Evolutionary conservation across 441 rosid genomes (phyloP), one percentile per base, ranked within the genome.

Genomic region (Euphorbia schlechtendalii): DNA sequence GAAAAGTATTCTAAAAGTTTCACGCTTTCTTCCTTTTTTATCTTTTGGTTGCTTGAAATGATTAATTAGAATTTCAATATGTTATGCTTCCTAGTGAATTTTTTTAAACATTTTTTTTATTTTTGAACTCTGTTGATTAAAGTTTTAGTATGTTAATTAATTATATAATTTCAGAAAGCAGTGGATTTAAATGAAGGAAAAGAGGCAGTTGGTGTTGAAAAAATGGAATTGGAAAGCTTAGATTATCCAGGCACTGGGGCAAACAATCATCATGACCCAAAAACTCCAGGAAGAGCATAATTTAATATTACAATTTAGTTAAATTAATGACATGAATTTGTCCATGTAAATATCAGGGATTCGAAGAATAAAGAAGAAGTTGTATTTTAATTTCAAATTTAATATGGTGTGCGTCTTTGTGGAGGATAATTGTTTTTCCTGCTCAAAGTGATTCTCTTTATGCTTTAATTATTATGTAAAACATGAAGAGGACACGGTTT

Each of bases 241-340:
- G 94, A 87, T 62, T 87, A 87, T 69, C 90, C 94, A 25, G 94
- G 94, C 55, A 75, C 90, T 28, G 94, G 88, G 61, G 87, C 94
- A 57, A 87, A 87, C 81, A 76, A 80, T 71, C 77, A 78, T 71
- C 94, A 83, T 74, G 90, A 87, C 36, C 94, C 90, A 12, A 85
- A 69, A 78, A 56, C 87, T 46, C 94, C 94, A 1, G 84, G 83
- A 32, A 73, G 60, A 73, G 56, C 74, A 74, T 86, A 76, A 61
- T 30, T 61, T 55, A 52, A 8, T 6, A 45, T 41, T 61, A 34
- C 18, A 24, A n/a, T 4, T 53, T 51, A 48, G 25, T 17, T 27
- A 24, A 61, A 22, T 25, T 38, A 2, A 34, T 34, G 15, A 20
- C 7, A 2, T 8, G 40, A 36, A 49, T 56, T 20, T 40, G 20